A percentile compares a stretch with the other conserved stretches of the same genome.
These are phyloP conservation scores for Xylaria polymorpha DNA, from an alignment of 2,329 filamentous ascomycete genomes.

Conservation along the genomic window DNA sequence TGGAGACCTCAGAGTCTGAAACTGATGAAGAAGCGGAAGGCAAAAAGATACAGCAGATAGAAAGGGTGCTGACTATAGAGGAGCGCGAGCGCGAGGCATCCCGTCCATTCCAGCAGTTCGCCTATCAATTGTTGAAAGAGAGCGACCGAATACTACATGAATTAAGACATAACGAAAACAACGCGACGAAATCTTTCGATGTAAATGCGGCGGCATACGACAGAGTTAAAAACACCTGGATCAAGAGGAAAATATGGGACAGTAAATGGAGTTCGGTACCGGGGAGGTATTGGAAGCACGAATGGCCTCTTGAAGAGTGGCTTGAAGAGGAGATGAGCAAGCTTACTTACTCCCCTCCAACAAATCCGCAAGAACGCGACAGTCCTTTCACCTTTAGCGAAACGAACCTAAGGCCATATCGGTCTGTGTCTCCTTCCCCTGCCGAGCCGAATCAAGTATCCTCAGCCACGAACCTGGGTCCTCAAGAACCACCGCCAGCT, in stretches of 20 bases:
- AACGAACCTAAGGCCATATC: neutral
- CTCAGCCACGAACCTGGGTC: neutral
- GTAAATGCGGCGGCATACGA: conserved; percentile 35
- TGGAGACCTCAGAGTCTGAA: neutral
- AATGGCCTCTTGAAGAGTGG: conserved; percentile 16
- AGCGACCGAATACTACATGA: conserved; percentile 15
- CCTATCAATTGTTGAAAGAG: conserved; percentile 26
- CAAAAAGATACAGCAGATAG: neutral
- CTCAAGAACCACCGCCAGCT: neutral
- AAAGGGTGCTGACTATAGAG: neutral
- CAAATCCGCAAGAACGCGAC: neutral
- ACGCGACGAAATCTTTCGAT: conserved; percentile 6
- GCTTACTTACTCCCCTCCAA: neutral
- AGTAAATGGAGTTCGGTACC: conserved; percentile 35
- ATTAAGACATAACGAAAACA: neutral
- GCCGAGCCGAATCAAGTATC: neutral
- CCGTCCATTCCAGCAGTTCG: conserved; percentile 34
- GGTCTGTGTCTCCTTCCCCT: neutral
- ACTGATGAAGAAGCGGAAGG: neutral
- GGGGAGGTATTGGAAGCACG: conserved; percentile 37
- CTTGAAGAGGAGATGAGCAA: conserved; percentile 2
- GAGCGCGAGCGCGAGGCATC: conserved; percentile 33
- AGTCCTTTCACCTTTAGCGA: neutral
- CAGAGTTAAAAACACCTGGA: conserved; percentile 25
- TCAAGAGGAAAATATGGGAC: conserved; percentile 27